Base-by-base conservation (phyloP, 805 yeast genomes). In the Metschnikowia kofuensis region DNA sequence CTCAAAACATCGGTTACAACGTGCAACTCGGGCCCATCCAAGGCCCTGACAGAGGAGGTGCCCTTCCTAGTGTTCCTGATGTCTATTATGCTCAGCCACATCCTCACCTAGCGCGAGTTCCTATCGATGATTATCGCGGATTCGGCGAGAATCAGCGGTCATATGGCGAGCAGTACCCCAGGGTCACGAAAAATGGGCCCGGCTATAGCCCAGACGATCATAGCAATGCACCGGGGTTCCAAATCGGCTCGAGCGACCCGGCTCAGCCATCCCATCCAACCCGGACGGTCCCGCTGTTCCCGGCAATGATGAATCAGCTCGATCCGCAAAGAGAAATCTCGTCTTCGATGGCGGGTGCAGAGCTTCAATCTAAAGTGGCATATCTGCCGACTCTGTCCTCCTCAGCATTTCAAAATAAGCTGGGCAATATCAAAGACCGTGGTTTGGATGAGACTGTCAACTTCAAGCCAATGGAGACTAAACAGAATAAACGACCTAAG, bases 401-500 rank as follows among this genome's bases (percentile, higher is more conserved):
- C 7, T 2, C 41, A 6, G 30, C 29, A 12, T 3, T 27, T 13
- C 28, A 26, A 12, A 14, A 16, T 9, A 44, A 32, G 27, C n/a
- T 30, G 12, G 15, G 38, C 10, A 13, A 31, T 26, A 31, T 16
- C 27, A 44, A 10, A 8, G 40, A 39, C 15, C 32, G 12, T 31
- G 38, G 8, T 21, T 36, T 45, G 10, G 42, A 40, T 10, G 49
- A 27, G 16, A 15, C 43, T 31, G 45, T 44, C 31, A 50, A 64
- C 44, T 70, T 62, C 61, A 67, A 66, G 47, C 76, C 76, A 11
- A 63, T 59, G 10, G 66, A 64, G 36, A 69, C 75, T 13, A 71
- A 71, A 51, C 60, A 59, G 46, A 70, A 71, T 53, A 54, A 65
- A 16, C 59, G 64, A 38, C 76, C 76, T 2, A 57, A 74, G 32